Base-by-base conservation (phyloP, 805 yeast species). In the Candida sonorensis region DNA sequence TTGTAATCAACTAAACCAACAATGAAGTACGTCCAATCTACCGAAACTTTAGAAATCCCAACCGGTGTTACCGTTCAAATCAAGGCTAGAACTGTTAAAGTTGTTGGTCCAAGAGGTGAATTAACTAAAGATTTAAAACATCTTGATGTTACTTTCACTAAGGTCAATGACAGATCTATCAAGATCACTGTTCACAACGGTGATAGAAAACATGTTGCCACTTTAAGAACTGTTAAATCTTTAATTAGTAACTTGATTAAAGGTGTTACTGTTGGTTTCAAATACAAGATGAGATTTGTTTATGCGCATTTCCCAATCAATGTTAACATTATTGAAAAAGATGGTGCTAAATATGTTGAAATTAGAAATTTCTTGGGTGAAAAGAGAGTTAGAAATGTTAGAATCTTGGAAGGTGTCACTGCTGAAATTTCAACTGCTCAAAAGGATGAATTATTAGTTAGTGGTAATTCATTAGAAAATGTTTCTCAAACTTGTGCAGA, bases 261-360 rank as follows among this genome's bases (percentile, higher is more conserved):
- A 53, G 99, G 99, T 83, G 98, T 92, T 65, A 92, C 98, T 67
- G 80, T 80, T 76, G 98, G 97, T 71, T 90, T 72, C 94, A 80
- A 84, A 74, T 92, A 92, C 92, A 92, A 92, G 84, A 82, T 92
- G 97, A 87, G 97, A 79, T 88, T 86, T 69, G 98, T 92, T 49
- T 94, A 90, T 66, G 99, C 98, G 81, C 98, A 92, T 85, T 92
- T 92, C 95, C 99, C 98, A 68, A 92, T 94, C 73, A 92, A 92
- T 73, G 96, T 92, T 54, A 90, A 88, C 77, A 67, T 87, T 53
- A 64, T 83, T 63, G 85, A 83, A 50, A 72, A 75, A 59, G 90
- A 90, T 39, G 85, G 83, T 53, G 56, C 64, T 33, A 68, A 74
- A 47, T 76, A 60, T 60, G 82, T 90, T 56, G 97, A 92, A 77